A percentile compares a stretch with the other conserved stretches of the same genome.
Conservation (phyloP, 176 grass and related monocot genomes). For the Saccharum officinarum region DNA sequence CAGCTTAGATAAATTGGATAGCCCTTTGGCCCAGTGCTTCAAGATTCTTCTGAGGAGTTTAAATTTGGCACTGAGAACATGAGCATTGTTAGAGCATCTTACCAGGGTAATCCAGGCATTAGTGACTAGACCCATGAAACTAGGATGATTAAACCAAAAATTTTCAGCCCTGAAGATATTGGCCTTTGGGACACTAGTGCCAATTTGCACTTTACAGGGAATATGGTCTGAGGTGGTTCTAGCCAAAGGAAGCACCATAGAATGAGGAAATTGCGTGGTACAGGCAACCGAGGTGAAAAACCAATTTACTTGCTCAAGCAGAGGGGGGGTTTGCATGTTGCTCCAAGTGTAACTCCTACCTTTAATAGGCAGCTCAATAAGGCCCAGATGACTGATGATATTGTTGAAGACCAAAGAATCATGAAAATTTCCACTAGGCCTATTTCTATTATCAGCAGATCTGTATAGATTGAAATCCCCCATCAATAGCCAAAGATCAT, state of each 20-base stretch:
- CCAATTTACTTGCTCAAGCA: not conserved
- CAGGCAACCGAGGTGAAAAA: not conserved
- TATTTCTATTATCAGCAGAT: no score
- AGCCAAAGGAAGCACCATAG: not conserved
- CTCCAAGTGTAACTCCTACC: no score
- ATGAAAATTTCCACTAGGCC: no score
- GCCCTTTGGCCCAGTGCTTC: accelerated
- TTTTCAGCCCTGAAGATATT: not conserved
- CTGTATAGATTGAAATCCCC: no score
- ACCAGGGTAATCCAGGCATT: accelerated
- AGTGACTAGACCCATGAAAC: accelerated
- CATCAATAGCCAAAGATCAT: no score
- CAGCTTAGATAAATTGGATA: accelerated
- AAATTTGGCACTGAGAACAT: not conserved
- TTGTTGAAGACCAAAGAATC: no score
- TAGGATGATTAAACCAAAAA: not conserved
- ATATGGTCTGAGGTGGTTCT: not conserved
- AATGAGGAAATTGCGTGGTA: not conserved
- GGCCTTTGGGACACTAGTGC: not conserved
- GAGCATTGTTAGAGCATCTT: accelerated
- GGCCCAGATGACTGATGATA: no score
- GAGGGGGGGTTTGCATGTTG: not conserved
- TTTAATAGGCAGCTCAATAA: no score
- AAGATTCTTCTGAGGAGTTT: not conserved
- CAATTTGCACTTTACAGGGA: not conserved